Conservation (phyloP, 305 asterid genomes). For the Striga hermonthica region DNA sequence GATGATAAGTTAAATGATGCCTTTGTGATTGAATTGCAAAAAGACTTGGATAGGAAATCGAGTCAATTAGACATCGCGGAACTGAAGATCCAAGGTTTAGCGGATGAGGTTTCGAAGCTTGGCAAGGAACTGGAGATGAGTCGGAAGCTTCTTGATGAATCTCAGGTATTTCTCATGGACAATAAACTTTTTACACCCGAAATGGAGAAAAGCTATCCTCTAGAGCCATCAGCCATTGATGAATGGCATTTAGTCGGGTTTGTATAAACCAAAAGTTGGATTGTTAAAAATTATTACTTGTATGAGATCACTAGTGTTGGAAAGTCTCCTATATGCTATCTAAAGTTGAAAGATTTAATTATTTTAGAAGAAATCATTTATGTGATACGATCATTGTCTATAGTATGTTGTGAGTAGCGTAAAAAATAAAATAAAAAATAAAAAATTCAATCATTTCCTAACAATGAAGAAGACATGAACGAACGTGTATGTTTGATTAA, state of each 20-base stretch:
- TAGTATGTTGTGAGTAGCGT: too few species aligned
- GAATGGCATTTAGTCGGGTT: background rate
- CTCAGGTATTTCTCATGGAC: slow-evolving; percentile 66
- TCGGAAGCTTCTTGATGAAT: slow-evolving; percentile 83
- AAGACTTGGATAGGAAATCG: slow-evolving; percentile 59
- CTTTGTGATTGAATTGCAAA: slow-evolving; percentile 52
- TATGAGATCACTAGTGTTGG: background rate
- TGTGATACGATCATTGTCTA: too few species aligned
- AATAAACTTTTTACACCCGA: slow-evolving; percentile 3
- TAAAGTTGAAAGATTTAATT: background rate
- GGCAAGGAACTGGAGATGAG: slow-evolving; percentile 72
- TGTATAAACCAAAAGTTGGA: slow-evolving; percentile 3
- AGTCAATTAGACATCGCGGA: slow-evolving; percentile 59
- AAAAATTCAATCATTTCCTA: too few species aligned
- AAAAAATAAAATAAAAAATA: too few species aligned
- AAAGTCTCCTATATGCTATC: background rate
- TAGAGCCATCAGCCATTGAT: background rate
- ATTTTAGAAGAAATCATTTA: too few species aligned
- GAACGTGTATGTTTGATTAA: background rate
- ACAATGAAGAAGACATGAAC: background rate
- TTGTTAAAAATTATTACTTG: background rate
- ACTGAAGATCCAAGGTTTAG: slow-evolving; percentile 48
- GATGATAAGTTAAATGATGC: slow-evolving; percentile 46
- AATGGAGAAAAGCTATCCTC: background rate
- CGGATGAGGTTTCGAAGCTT: slow-evolving; percentile 67